Evolutionary conservation across 768 basidiomycete genomes (phyloP), one percentile per base, ranked within the genome.

Genomic region (Leccinum olivaceopallidum): DNA sequence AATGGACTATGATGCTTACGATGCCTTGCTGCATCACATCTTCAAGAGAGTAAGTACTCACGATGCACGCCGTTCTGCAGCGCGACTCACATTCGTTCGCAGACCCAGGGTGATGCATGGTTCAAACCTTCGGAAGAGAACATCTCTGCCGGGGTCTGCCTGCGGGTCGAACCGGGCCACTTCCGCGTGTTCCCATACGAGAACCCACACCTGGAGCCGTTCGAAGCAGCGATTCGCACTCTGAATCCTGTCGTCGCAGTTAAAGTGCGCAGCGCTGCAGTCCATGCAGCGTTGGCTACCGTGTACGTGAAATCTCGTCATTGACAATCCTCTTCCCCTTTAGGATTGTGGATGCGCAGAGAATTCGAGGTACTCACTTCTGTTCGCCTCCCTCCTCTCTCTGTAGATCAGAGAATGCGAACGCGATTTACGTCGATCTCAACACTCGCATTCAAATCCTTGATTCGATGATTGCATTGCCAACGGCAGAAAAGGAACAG

Each of bases 381-480:
- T 13, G 2, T 44, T 56, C 30, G 3, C 18, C 14, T 63, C 52
- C 24, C 3, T 18, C 34, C 51, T 30, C 14, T 28, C 37, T 47
- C 4, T 42, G 36, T 50, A 90, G 89, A 26, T 65, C 81, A 18
- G 86, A 87, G 6, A 83, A 87, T 65, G 81, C 83, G 2, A 73
- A 72, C 10, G 84, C 83, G 32, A 84, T 92, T 63, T 86, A 86
- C 66, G 81, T 95, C 61, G 90, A 92, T 74, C 71, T 74, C 58
- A 85, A 94, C 70, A 95, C 92, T 2, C 88, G 92, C 6, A 95
- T 95, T 56, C 94, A 95, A 74, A 86, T 95, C 58, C 73, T 95
- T 26, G 88, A 91, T 60, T 83, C 83, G 16, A 85, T 95, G 65
- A 67, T 71, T 56, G 80, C 83, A 59, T 77, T 95, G 47, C 84